Evolutionary conservation across 2,329 filamentous ascomycete genomes (phyloP), one percentile per base, ranked within the genome.

Genomic region (Fusarium sp.): DNA sequence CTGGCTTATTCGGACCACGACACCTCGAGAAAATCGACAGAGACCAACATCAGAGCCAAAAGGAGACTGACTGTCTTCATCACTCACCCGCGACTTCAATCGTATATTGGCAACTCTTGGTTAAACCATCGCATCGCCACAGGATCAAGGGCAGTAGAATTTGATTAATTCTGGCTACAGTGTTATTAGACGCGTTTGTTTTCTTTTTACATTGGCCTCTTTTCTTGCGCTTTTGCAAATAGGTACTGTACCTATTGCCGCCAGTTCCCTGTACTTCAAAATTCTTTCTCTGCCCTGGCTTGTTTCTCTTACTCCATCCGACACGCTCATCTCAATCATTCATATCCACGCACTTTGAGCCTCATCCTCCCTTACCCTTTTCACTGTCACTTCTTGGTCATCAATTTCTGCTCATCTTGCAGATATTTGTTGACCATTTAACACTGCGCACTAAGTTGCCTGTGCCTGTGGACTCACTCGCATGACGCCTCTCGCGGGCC

Each of bases 1-100:
- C 64, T 69, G 78, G 78, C 78, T 79, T 80, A 79, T 80, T 80
- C 78, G 77, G 77, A 79, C 78, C 78, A 80, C 78, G 78, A 80
- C 78, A 80, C 75, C 77, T 79, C 71, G 74, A 79, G 76, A 80
- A 80, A 80, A 79, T 74, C 78, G 72, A 79, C 62, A 59, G 72
- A 68, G 68, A 67, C 77, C 71, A 75, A 78, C 78, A 78, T 73
- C 76, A 74, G 75, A 60, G 69, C 70, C 75, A 76, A 78, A 73
- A 76, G 76, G 76, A 78, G 78, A 77, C 70, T 67, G 70, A 56
- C 60, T 69, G 71, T 65, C 69, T 69, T 69, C 65, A 74, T 69
- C 69, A 65, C 71, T 69, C 69, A 65, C 71, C 61, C 68, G 57
- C 72, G 67, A 61, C 61, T 70, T 68, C 56, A 57, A 51, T 70